phyloP scores from a whole-genome alignment of 352 stramenopile genomes.

The Phytophthora megakarya region DNA sequence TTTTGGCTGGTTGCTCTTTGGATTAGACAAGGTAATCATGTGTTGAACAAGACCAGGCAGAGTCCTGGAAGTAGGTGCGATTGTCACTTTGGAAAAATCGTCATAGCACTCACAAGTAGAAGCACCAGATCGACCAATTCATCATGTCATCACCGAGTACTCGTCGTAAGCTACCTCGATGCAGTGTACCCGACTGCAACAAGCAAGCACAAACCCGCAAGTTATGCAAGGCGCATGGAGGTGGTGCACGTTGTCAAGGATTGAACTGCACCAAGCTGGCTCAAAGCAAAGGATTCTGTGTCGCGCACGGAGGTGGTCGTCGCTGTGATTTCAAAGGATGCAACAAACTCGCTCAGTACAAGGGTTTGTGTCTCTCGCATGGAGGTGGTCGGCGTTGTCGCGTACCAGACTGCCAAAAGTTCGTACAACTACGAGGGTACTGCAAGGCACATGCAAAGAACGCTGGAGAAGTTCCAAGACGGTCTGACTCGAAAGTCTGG shows the following conservation, averaged over 20 bases:
- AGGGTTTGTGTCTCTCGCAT: constrained; percentile 69
- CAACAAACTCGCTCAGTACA: constrained; percentile 66
- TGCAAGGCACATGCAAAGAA: constrained; percentile 6
- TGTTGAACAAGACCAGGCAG: too few species aligned
- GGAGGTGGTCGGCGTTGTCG: constrained; percentile 63
- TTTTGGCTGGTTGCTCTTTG: too few species aligned
- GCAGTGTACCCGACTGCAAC: constrained; percentile 53
- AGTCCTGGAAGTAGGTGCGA: too few species aligned
- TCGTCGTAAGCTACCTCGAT: constrained; percentile 17
- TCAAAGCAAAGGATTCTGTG: constrained; percentile 64
- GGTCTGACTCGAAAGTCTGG: too few species aligned
- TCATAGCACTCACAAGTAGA: too few species aligned
- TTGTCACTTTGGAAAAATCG: too few species aligned
- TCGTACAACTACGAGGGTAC: constrained; percentile 61
- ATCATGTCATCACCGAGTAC: too few species aligned
- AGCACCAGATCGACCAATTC: too few species aligned
- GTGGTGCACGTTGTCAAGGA: constrained; percentile 66
- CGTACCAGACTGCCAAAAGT: constrained; percentile 66
- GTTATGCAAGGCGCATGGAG: constrained; percentile 75
- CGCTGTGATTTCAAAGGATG: constrained; percentile 55
- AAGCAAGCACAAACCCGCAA: constrained; percentile 76
- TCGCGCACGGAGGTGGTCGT: constrained; percentile 67
- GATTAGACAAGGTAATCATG: too few species aligned
- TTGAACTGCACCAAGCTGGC: constrained; percentile 66
- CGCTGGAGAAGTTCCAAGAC: constrained; percentile 1